A percentile compares a stretch with the other conserved stretches of the same genome.
Conservation (phyloP, 2,329 filamentous ascomycete species). For the Colletotrichum incanum region DNA sequence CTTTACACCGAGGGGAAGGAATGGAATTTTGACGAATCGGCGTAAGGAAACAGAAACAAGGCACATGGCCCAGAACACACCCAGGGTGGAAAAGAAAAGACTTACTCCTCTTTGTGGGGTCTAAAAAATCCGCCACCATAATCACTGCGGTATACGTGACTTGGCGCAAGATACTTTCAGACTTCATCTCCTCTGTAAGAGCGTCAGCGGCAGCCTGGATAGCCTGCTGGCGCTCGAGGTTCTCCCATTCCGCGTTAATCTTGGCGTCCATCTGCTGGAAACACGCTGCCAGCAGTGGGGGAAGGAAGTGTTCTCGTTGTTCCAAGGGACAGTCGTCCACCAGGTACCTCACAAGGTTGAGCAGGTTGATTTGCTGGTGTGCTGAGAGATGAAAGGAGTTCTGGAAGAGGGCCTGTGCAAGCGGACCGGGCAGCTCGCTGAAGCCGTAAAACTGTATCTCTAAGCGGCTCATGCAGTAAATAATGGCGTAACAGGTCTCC, state of each 20-base stretch:
- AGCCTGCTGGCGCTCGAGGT: slow-evolving; percentile 75
- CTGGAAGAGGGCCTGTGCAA: slow-evolving; percentile 87
- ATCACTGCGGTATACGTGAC: slow-evolving; percentile 93
- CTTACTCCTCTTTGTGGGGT: slow-evolving; percentile 78
- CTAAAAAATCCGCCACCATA: slow-evolving; percentile 91
- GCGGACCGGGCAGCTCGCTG: slow-evolving; percentile 82
- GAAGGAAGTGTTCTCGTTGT: slow-evolving; percentile 84
- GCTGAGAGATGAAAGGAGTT: slow-evolving; percentile 88
- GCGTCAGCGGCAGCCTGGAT: slow-evolving; percentile 80
- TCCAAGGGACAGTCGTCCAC: slow-evolving; percentile 93
- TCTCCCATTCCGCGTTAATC: slow-evolving; percentile 89
- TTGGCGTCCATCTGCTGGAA: slow-evolving; percentile 92
- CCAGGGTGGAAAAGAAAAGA: slow-evolving; percentile 30
- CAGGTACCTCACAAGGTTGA: slow-evolving; percentile 89
- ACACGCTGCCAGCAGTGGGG: slow-evolving; percentile 84
- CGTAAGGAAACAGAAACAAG: background rate
- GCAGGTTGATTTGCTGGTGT: slow-evolving; percentile 93
- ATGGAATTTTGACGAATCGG: background rate
- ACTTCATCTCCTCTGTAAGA: slow-evolving; percentile 96
- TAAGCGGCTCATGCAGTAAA: slow-evolving; percentile 93
- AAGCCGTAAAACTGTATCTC: slow-evolving; percentile 94
- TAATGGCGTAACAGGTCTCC: slow-evolving; percentile 93
- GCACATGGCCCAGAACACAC: background rate
- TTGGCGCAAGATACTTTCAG: slow-evolving; percentile 93
- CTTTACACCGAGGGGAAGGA: background rate